Conservation (phyloP, 169 alveolate species). For the Cryptosporidium sp. region DNA sequence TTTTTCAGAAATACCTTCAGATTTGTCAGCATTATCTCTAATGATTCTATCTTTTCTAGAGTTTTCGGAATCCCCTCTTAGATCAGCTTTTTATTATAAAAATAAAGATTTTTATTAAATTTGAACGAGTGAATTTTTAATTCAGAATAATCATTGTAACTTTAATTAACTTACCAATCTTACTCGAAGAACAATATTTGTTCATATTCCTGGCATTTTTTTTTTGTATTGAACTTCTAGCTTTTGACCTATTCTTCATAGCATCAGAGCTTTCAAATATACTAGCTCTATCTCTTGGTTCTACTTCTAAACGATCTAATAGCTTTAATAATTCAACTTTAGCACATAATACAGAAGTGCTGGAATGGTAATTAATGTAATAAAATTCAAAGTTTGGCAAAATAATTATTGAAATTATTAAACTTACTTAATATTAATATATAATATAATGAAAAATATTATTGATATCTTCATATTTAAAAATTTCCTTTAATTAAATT, state of each 20-base stretch:
- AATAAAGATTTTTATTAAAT: not conserved
- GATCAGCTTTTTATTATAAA: slow-evolving; percentile 3
- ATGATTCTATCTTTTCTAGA: not conserved
- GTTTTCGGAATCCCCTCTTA: slow-evolving; percentile 10
- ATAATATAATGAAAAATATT: no score
- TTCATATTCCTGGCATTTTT: not conserved
- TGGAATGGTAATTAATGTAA: not conserved
- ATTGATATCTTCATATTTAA: no score
- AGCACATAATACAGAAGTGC: not conserved
- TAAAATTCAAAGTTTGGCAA: not conserved
- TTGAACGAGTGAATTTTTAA: not conserved
- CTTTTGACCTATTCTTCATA: not conserved
- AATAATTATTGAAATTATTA: not conserved
- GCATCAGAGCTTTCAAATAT: not conserved
- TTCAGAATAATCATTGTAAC: no score
- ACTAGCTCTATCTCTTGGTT: not conserved
- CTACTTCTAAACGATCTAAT: not conserved
- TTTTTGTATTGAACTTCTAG: not conserved
- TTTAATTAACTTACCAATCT: slow-evolving; percentile 19
- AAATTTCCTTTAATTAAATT: no score
- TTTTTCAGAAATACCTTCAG: no score
- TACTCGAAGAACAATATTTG: not conserved
- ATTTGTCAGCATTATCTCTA: not conserved
- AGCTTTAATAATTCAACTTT: slow-evolving; percentile 7
- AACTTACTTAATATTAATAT: no score